These are phyloP conservation scores for Lachancea kluyveri DNA, from an alignment of 805 yeast species.

Conservation along the genomic window DNA sequence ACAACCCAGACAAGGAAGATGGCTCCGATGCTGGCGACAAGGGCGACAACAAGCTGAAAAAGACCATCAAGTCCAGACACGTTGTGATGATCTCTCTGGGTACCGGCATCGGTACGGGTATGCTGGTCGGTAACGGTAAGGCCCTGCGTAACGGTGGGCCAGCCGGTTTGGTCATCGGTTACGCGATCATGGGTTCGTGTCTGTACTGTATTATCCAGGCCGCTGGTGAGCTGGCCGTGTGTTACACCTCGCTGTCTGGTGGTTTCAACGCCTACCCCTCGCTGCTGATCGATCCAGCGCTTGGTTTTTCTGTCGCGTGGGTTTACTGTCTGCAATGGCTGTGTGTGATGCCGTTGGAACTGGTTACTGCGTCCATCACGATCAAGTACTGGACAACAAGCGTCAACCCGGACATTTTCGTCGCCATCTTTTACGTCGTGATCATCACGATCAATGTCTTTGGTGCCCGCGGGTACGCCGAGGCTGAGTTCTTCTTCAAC, in stretches of 20 bases:
- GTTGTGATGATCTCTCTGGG: conserved; percentile 75
- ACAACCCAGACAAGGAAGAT: too few species aligned
- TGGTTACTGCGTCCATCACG: conserved; percentile 60
- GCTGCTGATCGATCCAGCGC: conserved; percentile 48
- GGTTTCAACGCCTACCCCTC: conserved; percentile 55
- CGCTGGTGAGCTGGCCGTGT: conserved; percentile 61
- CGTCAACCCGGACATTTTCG: conserved; percentile 53
- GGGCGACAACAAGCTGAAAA: conserved; percentile 23
- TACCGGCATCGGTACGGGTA: conserved; percentile 79
- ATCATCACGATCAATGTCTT: conserved; percentile 42
- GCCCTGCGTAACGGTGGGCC: conserved; percentile 43
- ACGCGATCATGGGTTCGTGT: conserved; percentile 50
- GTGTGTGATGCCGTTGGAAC: conserved; percentile 54
- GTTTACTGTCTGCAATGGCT: conserved; percentile 60
- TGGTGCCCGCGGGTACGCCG: conserved; percentile 54
- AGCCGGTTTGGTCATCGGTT: conserved; percentile 46
- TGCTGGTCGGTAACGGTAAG: conserved; percentile 52
- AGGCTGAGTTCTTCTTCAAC: conserved; percentile 61
- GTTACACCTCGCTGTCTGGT: conserved; percentile 52
- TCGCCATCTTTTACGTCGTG: conserved; percentile 44
- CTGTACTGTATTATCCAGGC: conserved; percentile 54
- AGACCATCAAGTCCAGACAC: conserved; percentile 38
- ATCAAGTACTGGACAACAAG: conserved; percentile 49
- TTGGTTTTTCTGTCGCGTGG: conserved; percentile 58
- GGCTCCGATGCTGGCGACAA: too few species aligned